phyloP scores from a whole-genome alignment of 2,329 filamentous ascomycete genomes.

The Sporothrix pallida region DNA sequence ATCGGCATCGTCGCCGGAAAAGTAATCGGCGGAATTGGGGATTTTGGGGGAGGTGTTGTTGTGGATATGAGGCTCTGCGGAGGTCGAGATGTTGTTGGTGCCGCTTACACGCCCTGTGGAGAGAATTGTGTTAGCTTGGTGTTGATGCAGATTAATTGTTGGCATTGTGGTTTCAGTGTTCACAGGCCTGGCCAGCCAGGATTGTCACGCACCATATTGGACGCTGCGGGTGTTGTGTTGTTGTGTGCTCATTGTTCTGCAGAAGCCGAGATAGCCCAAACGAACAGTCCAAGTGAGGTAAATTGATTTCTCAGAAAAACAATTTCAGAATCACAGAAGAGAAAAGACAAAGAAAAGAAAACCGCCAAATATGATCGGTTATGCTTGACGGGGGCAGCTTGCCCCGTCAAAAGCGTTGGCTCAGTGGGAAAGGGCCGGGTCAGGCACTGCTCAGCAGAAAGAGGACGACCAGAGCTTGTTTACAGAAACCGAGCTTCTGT shows the following conservation, averaged over 20 bases:
- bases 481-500: constrained; percentile 3
- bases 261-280: background rate
- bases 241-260: constrained; percentile 6
- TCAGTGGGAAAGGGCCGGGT: background rate
- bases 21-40: background rate
- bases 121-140: background rate
- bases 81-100: background rate
- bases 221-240: constrained; percentile 14
- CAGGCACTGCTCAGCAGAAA: background rate
- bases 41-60: background rate
- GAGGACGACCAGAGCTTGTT: constrained; percentile 5
- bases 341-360: background rate
- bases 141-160: background rate
- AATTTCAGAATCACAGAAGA: background rate
- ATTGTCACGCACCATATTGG: background rate
- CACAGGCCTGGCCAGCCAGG: background rate
- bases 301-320: background rate
- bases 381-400: constrained; percentile 23
- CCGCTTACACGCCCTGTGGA: constrained; percentile 17
- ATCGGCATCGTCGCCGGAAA: background rate
- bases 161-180: background rate
- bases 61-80: constrained; percentile 10
- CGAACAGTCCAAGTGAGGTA: background rate
- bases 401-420: constrained; percentile 22
- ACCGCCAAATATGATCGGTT: background rate